Percentiles rank a stretch among this genome's conserved stretches.
These are phyloP conservation scores for Gastrodia elata DNA, from an alignment of 106 monocot genomes.

Conservation along the genomic window DNA sequence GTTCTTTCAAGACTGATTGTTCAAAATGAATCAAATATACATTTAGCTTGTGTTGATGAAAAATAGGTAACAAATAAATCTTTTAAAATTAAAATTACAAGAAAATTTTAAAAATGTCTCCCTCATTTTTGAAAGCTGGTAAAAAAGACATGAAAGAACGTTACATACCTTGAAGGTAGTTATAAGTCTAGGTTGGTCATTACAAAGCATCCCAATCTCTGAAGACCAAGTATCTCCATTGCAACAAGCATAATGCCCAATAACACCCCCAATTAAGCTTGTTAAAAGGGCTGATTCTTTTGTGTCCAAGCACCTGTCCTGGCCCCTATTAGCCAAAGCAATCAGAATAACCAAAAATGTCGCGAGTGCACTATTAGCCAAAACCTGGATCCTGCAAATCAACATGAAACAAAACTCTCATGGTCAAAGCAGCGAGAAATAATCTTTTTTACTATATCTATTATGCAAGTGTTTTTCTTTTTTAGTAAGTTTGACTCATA, in stretches of 20 bases:
- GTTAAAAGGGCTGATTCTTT: slow-evolving; percentile 50
- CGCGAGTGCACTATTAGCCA: slow-evolving; percentile 68
- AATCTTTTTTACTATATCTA: neutral
- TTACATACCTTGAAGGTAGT: slow-evolving; percentile 74
- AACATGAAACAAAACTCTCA: neutral
- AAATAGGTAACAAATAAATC: neutral
- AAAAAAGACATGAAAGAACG: neutral
- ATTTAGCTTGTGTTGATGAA: neutral
- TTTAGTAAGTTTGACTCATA: neutral
- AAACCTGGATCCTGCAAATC: slow-evolving; percentile 57
- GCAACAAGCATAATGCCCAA: slow-evolving; percentile 94
- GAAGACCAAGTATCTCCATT: slow-evolving; percentile 99
- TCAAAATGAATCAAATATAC: neutral
- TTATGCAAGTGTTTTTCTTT: neutral
- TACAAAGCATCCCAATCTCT: slow-evolving; percentile 75
- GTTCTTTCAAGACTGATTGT: neutral
- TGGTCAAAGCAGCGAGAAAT: slow-evolving; percentile 1
- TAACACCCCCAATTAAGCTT: slow-evolving; percentile 71
- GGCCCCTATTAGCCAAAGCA: slow-evolving; percentile 23
- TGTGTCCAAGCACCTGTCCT: slow-evolving; percentile 69
- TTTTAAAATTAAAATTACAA: neutral
- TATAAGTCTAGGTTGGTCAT: slow-evolving; percentile 56
- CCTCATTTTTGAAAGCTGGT: neutral
- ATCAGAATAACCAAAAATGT: slow-evolving; percentile 47
- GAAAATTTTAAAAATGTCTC: neutral